A percentile compares a stretch with the other conserved stretches of the same genome.
Conservation (phyloP, 306 rosid genomes). For the Elaeagnus macrophylla region DNA sequence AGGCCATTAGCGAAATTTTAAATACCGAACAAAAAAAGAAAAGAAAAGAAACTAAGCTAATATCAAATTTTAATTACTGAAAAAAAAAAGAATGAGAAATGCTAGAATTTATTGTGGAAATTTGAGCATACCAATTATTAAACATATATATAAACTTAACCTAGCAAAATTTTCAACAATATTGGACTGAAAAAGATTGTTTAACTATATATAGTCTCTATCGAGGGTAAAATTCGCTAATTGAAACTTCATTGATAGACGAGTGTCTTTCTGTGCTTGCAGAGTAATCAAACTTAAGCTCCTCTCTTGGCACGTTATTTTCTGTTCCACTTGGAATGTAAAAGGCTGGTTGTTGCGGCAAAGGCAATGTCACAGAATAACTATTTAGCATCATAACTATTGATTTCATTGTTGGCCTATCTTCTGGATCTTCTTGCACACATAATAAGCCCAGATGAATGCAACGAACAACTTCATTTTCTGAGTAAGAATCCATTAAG, state of each 20-base stretch:
- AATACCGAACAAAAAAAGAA: too few relatives aligned
- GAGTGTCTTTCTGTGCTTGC: neutral
- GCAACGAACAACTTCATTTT: constrained; percentile 36
- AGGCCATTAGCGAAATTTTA: too few relatives aligned
- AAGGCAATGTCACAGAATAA: constrained; percentile 20
- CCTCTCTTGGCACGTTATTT: neutral
- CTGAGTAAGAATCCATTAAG: constrained; percentile 13
- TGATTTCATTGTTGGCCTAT: constrained; percentile 43
- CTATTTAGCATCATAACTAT: constrained; percentile 39
- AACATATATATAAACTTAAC: too few relatives aligned
- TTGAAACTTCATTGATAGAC: constrained; percentile 9
- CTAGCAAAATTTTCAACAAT: too few relatives aligned
- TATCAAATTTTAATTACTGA: too few relatives aligned
- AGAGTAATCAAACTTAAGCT: neutral
- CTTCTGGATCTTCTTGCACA: constrained; percentile 36
- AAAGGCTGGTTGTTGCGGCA: constrained; percentile 29
- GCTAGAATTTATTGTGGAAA: too few relatives aligned
- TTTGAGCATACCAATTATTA: too few relatives aligned
- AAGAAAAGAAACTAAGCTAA: too few relatives aligned
- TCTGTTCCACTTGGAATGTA: constrained; percentile 7
- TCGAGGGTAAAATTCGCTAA: constrained; percentile 3
- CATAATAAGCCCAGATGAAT: constrained; percentile 42
- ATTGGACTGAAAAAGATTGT: too few relatives aligned
- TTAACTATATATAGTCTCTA: neutral
- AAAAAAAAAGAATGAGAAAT: too few relatives aligned